These are phyloP conservation scores for Coffea humblotiana DNA, from an alignment of 305 asterid genomes.

Conservation along the genomic window DNA sequence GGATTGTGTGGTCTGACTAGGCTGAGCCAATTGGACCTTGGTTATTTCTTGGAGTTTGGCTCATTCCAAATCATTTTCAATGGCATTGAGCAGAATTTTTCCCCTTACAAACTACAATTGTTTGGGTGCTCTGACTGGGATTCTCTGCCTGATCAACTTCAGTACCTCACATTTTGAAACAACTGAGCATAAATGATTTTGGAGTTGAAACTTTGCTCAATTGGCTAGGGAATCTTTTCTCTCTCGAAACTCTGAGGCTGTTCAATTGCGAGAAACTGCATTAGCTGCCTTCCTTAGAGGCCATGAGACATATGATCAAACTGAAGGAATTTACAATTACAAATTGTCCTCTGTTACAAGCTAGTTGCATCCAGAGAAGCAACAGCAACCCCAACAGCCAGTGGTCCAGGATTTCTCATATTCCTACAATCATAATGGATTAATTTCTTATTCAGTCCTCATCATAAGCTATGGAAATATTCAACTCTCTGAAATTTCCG, in stretches of 20 bases:
- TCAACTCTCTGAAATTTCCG: neutral
- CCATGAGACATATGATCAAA: neutral
- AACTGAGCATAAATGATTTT: too few relatives aligned
- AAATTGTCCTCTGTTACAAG: neutral
- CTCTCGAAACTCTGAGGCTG: neutral
- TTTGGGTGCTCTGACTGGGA: neutral
- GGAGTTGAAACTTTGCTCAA: neutral
- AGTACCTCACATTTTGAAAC: neutral
- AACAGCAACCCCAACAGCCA: neutral
- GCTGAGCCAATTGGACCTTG: neutral
- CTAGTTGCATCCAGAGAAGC: neutral
- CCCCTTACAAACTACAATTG: neutral
- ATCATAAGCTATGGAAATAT: neutral
- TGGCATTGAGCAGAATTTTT: neutral
- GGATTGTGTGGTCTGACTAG: neutral
- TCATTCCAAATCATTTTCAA: neutral
- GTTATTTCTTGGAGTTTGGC: neutral
- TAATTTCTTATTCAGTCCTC: neutral
- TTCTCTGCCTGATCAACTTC: neutral
- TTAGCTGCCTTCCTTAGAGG: neutral
- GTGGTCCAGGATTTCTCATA: neutral
- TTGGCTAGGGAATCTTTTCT: neutral
- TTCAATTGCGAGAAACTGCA: neutral
- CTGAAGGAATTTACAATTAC: neutral
- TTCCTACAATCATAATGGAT: neutral